A percentile compares a stretch with the other conserved stretches of the same genome.
Evolutionary conservation across 179 eudicot genomes (phyloP).

Genomic region (Carnegiea gigantea): DNA sequence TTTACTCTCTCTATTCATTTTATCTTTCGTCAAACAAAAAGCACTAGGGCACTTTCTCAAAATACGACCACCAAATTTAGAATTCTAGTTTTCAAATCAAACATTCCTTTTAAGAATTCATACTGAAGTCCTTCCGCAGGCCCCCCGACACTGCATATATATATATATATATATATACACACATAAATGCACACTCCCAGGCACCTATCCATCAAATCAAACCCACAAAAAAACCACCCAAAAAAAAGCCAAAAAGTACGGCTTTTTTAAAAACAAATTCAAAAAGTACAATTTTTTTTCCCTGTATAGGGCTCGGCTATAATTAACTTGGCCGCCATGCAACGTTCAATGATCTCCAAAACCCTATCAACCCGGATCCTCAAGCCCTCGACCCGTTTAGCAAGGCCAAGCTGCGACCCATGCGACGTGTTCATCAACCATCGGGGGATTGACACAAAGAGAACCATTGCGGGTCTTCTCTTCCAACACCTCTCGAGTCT

Average conservation of each 20-base stretch:
- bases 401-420: background rate
- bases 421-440: conserved; percentile 78
- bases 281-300: background rate
- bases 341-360: conserved; percentile 30
- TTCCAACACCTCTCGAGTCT: conserved; percentile 38
- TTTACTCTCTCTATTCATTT: background rate
- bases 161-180: background rate
- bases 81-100: conserved; percentile 23
- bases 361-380: conserved; percentile 12
- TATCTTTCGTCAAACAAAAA: conserved; percentile 24
- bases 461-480: conserved; percentile 55
- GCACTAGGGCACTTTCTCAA: conserved; percentile 6
- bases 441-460: conserved; percentile 65
- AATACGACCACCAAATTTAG: conserved; percentile 19
- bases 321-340: conserved; percentile 16
- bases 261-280: background rate
- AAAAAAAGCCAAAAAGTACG: background rate
- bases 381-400: background rate
- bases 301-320: too few species aligned
- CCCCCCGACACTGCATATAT: background rate
- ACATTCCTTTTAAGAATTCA: background rate
- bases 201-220: background rate
- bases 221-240: background rate
- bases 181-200: background rate
- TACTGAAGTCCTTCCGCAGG: background rate